Evolutionary conservation across 768 basidiomycete genomes (phyloP), one percentile per base, ranked within the genome.

Genomic region (Rhodotorula kratochvilovae): DNA sequence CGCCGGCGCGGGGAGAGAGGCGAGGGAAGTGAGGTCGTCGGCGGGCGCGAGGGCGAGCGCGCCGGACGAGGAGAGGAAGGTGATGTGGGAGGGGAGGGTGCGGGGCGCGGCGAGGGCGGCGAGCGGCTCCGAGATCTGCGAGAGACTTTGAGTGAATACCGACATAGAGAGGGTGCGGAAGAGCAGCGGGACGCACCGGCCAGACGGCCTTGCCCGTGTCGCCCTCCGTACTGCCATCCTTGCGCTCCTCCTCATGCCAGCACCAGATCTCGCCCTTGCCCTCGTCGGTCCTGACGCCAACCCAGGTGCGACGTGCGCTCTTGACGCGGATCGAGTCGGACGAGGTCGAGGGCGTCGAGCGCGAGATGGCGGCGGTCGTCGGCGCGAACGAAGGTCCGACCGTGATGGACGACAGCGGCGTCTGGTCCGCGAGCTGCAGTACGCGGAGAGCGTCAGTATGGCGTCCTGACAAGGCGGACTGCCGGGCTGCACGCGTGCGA

Each of bases 371-470:
- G 33, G 70, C 42, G 33, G 73, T 75, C 11, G 70, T 59, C 19
- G 73, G 70, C 0, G 51, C 15, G 61, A 71, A 75, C 23, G 73
- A 71, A 11, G 73, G 73, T 5, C 73, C 73, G 61, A 75, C 64
- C 0, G 73, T 69, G 67, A 75, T 61, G 13, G 70, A 71, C 27
- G 73, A 71, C 2, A 75, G 67, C 21, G 73, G 73, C 0, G 73
- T 75, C 35, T 75, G 73, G 65, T 75, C 73, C 15, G 60, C 64
- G 53, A 69, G 67, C 72, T 74, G 65, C 68, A 69, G 65, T 35
- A 27, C 4, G 33, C 4, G 8, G 19, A n/a, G 13, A 45, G 21
- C 12, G 33, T n/a, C 35, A 7, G n/a, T 31, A n/a, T 36, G n/a
- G n/a, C n/a, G n/a, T n/a, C n/a, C n/a, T n/a, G n/a, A n/a, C n/a